A percentile compares a stretch with the other conserved stretches of the same genome.
Conservation (phyloP, 106 monocot species). For the Acanthochlamys bracteata region DNA sequence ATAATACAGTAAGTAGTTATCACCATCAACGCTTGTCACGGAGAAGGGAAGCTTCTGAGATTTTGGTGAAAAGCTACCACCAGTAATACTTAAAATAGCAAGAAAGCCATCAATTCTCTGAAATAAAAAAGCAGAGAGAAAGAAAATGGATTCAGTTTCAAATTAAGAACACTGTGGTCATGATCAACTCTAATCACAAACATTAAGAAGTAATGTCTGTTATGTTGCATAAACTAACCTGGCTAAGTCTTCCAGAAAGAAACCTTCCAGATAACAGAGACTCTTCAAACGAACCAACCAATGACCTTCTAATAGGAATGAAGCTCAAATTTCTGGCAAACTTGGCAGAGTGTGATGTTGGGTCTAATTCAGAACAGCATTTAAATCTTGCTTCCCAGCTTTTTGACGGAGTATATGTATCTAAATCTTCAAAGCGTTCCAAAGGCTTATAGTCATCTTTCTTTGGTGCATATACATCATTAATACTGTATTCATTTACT, state of each 20-base stretch:
- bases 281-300: constrained; percentile 98
- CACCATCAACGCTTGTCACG: constrained; percentile 77
- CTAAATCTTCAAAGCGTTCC: constrained; percentile 18
- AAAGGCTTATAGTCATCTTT: constrained; percentile 11
- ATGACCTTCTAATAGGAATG: constrained; percentile 62
- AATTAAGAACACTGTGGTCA: too few relatives aligned
- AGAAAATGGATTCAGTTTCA: neutral
- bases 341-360: constrained; percentile 24
- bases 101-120: constrained; percentile 94
- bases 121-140: constrained; percentile 14
- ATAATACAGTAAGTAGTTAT: constrained; percentile 79
- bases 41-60: constrained; percentile 82
- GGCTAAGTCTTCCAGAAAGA: constrained; percentile 53
- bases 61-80: constrained; percentile 70
- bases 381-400: constrained; percentile 23
- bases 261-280: constrained; percentile 88
- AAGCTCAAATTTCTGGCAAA: constrained; percentile 23
- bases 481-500: constrained; percentile 13
- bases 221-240: constrained; percentile 23
- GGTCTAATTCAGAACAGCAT: constrained; percentile 23
- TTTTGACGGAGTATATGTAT: constrained; percentile 13
- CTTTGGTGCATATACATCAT: constrained; percentile 10
- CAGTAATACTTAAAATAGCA: constrained; percentile 79
- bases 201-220: neutral
- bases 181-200: neutral